A percentile compares a stretch with the other conserved stretches of the same genome.
Evolutionary conservation across 2,329 filamentous ascomycete species (phyloP).

Genomic region (Aspergillus sp.): DNA sequence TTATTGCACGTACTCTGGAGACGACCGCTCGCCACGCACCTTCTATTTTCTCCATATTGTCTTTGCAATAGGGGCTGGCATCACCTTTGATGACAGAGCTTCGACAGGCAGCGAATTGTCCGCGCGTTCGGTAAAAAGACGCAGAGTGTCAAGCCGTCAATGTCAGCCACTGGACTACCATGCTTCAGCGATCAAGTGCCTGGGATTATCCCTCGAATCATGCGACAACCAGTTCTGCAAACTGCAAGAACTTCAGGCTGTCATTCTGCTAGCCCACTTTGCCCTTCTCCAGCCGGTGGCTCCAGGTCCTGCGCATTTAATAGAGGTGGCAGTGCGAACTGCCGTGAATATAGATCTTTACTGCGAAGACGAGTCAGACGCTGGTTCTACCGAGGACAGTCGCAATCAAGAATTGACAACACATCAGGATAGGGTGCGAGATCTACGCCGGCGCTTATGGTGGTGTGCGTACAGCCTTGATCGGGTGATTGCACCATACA

Average conservation of each 20-base stretch:
- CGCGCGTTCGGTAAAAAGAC: conserved; percentile 34
- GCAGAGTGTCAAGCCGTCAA: conserved; percentile 50
- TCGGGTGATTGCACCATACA: conserved; percentile 86
- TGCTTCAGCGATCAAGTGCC: conserved; percentile 82
- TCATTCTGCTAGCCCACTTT: conserved; percentile 81
- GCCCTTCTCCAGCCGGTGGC: conserved; percentile 83
- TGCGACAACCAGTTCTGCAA: conserved; percentile 68
- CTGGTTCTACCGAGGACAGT: conserved; percentile 28
- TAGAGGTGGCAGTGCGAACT: conserved; percentile 80
- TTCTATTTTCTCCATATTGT: conserved; percentile 96
- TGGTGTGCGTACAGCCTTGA: conserved; percentile 97
- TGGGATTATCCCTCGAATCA: conserved; percentile 72
- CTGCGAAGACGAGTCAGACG: conserved; percentile 73
- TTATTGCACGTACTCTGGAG: conserved; percentile 65
- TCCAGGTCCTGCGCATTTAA: conserved; percentile 93
- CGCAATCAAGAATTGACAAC: conserved; percentile 13
- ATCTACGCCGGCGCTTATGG: conserved; percentile 79
- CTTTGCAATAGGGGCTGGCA: conserved; percentile 88
- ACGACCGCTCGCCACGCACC: conserved; percentile 63
- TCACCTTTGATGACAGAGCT: conserved; percentile 58
- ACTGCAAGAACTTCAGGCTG: conserved; percentile 82
- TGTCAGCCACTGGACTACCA: conserved; percentile 90
- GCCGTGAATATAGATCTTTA: conserved; percentile 87
- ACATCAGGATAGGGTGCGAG: conserved; percentile 71
- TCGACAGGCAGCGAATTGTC: conserved; percentile 18